A percentile compares a stretch with the other conserved stretches of the same genome.
These are phyloP conservation scores for Tolypocladium album DNA, from an alignment of 2,329 filamentous ascomycete genomes.

Conservation along the genomic window DNA sequence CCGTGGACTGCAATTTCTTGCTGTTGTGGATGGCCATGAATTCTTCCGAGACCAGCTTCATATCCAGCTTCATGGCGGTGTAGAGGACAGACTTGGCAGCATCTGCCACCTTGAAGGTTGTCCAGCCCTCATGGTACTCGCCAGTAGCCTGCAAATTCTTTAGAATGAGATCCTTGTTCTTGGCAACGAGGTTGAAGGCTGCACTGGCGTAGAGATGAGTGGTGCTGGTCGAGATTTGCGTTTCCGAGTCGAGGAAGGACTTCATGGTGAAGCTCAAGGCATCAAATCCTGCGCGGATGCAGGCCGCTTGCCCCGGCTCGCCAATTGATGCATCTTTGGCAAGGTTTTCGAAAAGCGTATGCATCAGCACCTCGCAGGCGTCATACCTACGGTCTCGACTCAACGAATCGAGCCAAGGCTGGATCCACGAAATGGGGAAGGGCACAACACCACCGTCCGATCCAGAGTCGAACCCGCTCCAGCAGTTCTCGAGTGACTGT, in stretches of 20 bases:
- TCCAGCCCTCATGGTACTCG: slow-evolving; percentile 21
- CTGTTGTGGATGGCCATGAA: slow-evolving; percentile 49
- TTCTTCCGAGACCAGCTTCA: slow-evolving; percentile 30
- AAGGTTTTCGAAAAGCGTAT: slow-evolving; percentile 60
- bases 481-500: slow-evolving; percentile 42
- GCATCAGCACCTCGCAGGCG: slow-evolving; percentile 67
- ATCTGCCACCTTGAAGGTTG: slow-evolving; percentile 28
- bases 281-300: slow-evolving; percentile 54
- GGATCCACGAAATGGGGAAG: slow-evolving; percentile 68
- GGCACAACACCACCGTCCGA: slow-evolving; percentile 35
- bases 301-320: slow-evolving; percentile 46
- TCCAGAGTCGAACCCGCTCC: slow-evolving; percentile 27
- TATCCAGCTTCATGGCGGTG: slow-evolving; percentile 39
- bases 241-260: slow-evolving; percentile 39
- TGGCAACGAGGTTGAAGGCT: slow-evolving; percentile 54
- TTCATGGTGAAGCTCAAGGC: slow-evolving; percentile 45
- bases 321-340: slow-evolving; percentile 44
- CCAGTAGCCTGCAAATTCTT: slow-evolving; percentile 17
- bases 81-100: slow-evolving; percentile 37
- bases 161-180: slow-evolving; percentile 50
- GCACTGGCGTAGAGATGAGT: slow-evolving; percentile 53
- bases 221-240: slow-evolving; percentile 35
- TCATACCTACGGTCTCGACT: slow-evolving; percentile 65
- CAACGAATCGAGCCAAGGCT: slow-evolving; percentile 67
- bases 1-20: slow-evolving; percentile 52